phyloP scores from a whole-genome alignment of 495 filamentous ascomycete genomes.

The Mycothermus thermophilus region DNA sequence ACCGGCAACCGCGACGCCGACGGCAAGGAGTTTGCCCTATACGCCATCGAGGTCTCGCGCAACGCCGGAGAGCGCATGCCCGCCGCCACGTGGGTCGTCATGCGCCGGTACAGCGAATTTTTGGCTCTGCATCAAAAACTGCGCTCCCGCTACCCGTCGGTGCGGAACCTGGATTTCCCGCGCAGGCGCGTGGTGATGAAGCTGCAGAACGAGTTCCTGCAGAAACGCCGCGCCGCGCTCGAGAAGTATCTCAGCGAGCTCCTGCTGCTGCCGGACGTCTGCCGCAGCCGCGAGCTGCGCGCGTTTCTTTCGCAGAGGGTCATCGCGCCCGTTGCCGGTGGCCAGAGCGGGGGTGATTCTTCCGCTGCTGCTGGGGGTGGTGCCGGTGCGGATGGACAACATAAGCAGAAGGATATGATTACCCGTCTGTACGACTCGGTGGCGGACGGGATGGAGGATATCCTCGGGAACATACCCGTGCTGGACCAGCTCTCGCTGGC shows the following conservation, averaged over 20 bases:
- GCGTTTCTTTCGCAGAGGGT: slow-evolving; percentile 87
- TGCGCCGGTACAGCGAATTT: slow-evolving; percentile 87
- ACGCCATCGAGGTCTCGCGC: slow-evolving; percentile 81
- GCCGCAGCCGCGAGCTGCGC: slow-evolving; percentile 79
- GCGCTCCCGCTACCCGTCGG: slow-evolving; percentile 66
- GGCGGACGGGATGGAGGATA: slow-evolving; percentile 95
- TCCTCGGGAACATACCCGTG: slow-evolving; percentile 84
- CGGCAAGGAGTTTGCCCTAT: slow-evolving; percentile 85
- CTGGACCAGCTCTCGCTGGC: slow-evolving; percentile 88
- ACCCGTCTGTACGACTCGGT: slow-evolving; percentile 91
- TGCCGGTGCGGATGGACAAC: slow-evolving; percentile 38
- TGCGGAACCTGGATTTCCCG: slow-evolving; percentile 83
- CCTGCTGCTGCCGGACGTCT: slow-evolving; percentile 80
- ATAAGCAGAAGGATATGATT: slow-evolving; percentile 63
- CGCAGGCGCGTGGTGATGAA: slow-evolving; percentile 88
- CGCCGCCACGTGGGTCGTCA: slow-evolving; percentile 67
- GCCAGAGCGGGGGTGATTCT: slow-evolving; percentile 25
- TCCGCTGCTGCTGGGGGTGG: no score
- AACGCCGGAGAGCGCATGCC: slow-evolving; percentile 84
- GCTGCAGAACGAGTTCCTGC: slow-evolving; percentile 84
- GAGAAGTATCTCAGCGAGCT: slow-evolving; percentile 78
- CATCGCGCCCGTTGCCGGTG: slow-evolving; percentile 34
- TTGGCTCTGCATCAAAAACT: slow-evolving; percentile 87
- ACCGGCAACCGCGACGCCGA: slow-evolving; percentile 86
- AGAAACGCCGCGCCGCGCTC: slow-evolving; percentile 69